Percentiles rank a stretch among this genome's conserved stretches.
Evolutionary conservation across 2,329 filamentous ascomycete genomes (phyloP).

Genomic region (Atkinsonella hypoxylon): DNA sequence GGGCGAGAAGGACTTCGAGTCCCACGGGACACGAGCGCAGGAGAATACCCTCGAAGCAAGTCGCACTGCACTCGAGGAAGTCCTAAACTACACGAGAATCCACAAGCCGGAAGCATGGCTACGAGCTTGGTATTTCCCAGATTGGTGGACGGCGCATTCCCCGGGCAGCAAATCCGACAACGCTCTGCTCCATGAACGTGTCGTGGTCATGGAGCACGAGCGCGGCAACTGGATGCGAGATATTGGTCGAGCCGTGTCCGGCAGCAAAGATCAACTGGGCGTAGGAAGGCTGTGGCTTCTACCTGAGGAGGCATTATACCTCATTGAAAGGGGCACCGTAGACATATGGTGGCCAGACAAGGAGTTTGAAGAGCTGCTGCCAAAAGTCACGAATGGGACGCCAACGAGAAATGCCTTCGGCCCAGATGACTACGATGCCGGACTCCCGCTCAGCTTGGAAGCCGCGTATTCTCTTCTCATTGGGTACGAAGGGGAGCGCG

Average conservation of each 20-base stretch:
- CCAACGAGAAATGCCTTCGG: constrained; percentile 11
- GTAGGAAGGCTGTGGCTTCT: constrained; percentile 66
- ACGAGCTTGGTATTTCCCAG: constrained; percentile 63
- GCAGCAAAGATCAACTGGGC: constrained; percentile 41
- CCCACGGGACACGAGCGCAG: constrained; percentile 77
- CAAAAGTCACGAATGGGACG: constrained; percentile 17
- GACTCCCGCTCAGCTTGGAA: constrained; percentile 80
- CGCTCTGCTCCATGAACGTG: constrained; percentile 29
- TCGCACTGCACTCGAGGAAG: constrained; percentile 78
- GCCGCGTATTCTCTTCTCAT: constrained; percentile 80
- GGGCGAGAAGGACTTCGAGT: constrained; percentile 95
- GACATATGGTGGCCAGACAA: constrained; percentile 72
- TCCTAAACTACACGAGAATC: constrained; percentile 63
- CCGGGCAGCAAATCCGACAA: constrained; percentile 12
- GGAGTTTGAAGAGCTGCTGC: constrained; percentile 37
- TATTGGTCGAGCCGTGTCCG: constrained; percentile 56
- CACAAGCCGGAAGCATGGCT: constrained; percentile 57
- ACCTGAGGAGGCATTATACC: constrained; percentile 82
- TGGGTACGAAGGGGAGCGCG: constrained; percentile 51
- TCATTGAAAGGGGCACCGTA: constrained; percentile 77
- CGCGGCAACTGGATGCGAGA: constrained; percentile 61
- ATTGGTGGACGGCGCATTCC: constrained; percentile 30
- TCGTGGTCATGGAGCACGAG: constrained; percentile 60
- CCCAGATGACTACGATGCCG: constrained; percentile 40
- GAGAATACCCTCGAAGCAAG: constrained; percentile 67